Evolutionary conservation across 805 yeast genomes (phyloP).

Genomic region (Suhomyces canberraensis): DNA sequence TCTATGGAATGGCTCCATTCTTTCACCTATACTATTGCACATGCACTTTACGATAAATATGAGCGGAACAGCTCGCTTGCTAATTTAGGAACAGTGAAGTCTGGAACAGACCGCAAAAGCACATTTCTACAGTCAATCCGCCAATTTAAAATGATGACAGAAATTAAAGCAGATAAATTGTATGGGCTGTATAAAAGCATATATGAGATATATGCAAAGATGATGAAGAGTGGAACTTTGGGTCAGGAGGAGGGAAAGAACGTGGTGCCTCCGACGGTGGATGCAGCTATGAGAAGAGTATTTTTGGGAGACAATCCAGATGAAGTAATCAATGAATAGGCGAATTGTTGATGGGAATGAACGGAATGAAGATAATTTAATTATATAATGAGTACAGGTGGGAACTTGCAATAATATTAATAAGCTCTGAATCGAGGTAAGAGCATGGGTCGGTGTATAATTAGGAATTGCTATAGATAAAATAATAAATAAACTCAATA

Average conservation of each 20-base stretch:
- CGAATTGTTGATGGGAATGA: too few relatives aligned
- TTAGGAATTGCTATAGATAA: too few relatives aligned
- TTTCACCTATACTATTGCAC: slow-evolving; percentile 54
- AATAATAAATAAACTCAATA: too few relatives aligned
- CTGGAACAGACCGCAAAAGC: slow-evolving; percentile 48
- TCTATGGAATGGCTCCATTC: slow-evolving; percentile 52
- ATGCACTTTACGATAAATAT: slow-evolving; percentile 51
- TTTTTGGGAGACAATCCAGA: slow-evolving; percentile 51
- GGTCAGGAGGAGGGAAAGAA: slow-evolving; percentile 44
- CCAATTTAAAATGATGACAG: slow-evolving; percentile 59
- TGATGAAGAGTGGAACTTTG: slow-evolving; percentile 26
- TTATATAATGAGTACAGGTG: too few relatives aligned
- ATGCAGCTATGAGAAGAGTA: slow-evolving; percentile 43
- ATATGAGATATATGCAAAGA: slow-evolving; percentile 25
- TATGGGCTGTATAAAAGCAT: slow-evolving; percentile 40
- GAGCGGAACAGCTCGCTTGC: slow-evolving; percentile 54
- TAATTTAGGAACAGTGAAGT: slow-evolving; percentile 51
- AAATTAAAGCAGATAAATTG: slow-evolving; percentile 46
- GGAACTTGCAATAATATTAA: too few relatives aligned
- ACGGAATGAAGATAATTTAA: too few relatives aligned
- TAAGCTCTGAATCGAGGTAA: too few relatives aligned
- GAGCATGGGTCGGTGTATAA: too few relatives aligned
- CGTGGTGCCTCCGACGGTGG: slow-evolving; percentile 50
- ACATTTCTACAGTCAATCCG: slow-evolving; percentile 49
- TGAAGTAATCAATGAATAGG: slow-evolving; percentile 27